These are phyloP conservation scores for Paramecium bursaria DNA, from an alignment of 73 alveolate genomes.

Conservation along the genomic window DNA sequence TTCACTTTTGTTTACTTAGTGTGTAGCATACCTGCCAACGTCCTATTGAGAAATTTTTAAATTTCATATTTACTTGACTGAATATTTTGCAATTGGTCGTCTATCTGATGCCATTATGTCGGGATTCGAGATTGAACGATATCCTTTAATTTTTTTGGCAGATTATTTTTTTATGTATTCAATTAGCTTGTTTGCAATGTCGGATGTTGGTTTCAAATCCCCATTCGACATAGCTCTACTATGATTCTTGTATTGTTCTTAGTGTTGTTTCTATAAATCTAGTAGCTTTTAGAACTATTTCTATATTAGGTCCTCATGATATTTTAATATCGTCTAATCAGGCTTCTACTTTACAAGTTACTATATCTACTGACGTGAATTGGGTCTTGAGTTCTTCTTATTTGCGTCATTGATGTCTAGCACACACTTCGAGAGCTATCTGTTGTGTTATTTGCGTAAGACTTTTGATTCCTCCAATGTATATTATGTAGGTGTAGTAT, in stretches of 20 bases:
- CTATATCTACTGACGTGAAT: slow-evolving; percentile 37
- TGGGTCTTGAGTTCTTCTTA: slow-evolving; percentile 36
- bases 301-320: slow-evolving; percentile 51
- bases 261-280: slow-evolving; percentile 43
- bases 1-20: slow-evolving; percentile 57
- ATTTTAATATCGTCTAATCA: slow-evolving; percentile 13
- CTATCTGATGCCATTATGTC: slow-evolving; percentile 44
- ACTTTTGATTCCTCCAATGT: not conserved
- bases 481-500: not conserved
- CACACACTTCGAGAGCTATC: slow-evolving; percentile 9
- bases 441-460: not conserved
- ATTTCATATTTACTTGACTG: not conserved
- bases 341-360: slow-evolving; percentile 25
- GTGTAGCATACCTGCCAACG: slow-evolving; percentile 62
- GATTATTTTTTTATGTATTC: slow-evolving; percentile 59
- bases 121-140: slow-evolving; percentile 53
- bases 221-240: slow-evolving; percentile 60
- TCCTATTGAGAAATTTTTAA: not conserved
- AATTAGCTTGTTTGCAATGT: slow-evolving; percentile 48
- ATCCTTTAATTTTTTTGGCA: slow-evolving; percentile 55
- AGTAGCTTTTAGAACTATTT: slow-evolving; percentile 38
- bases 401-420: slow-evolving; percentile 48
- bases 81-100: slow-evolving; percentile 42
- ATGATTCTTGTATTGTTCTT: slow-evolving; percentile 17
- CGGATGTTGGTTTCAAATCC: slow-evolving; percentile 54